phyloP scores from a whole-genome alignment of 1,284 basidiomycete genomes.

The Fistulinella staudtii region DNA sequence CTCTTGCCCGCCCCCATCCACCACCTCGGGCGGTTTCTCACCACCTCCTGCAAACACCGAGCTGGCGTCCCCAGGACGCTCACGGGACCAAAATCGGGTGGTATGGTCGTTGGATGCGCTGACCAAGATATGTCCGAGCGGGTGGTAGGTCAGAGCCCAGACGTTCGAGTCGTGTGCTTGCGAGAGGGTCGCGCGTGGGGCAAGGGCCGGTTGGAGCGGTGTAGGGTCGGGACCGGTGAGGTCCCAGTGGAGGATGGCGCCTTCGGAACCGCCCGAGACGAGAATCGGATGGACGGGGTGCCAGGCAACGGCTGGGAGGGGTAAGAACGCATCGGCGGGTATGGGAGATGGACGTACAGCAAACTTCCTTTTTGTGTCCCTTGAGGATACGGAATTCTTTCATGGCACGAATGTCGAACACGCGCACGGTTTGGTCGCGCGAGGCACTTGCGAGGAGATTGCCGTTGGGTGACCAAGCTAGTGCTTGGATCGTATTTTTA shows the following conservation, averaged over 20 bases:
- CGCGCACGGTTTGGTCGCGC: constrained; percentile 88
- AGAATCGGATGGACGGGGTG: constrained; percentile 92
- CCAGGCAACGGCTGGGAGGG: constrained; percentile 77
- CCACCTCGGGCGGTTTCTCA: constrained; percentile 67
- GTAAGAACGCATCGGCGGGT: not conserved
- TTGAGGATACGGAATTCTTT: constrained; percentile 89
- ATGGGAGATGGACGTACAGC: constrained; percentile 61
- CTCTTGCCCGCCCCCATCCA: constrained; percentile 59
- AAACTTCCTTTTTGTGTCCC: constrained; percentile 97
- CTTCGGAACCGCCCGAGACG: constrained; percentile 91
- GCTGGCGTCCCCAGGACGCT: constrained; percentile 70
- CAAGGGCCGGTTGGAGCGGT: constrained; percentile 33
- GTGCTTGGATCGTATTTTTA: constrained; percentile 94
- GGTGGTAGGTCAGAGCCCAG: constrained; percentile 94
- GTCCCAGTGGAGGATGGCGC: constrained; percentile 91
- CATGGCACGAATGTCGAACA: constrained; percentile 99
- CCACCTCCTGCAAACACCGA: constrained; percentile 72
- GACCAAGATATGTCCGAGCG: constrained; percentile 91
- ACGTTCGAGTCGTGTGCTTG: constrained; percentile 97
- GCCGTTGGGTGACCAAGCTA: constrained; percentile 91
- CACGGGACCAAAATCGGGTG: constrained; percentile 94
- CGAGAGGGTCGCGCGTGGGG: constrained; percentile 78
- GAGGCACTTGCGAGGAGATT: constrained; percentile 92
- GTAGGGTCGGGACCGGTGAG: constrained; percentile 54
- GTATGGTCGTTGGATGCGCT: constrained; percentile 96